Conservation (phyloP, 768 basidiomycete genomes). For the Cystofilobasidium bisporidii region DNA sequence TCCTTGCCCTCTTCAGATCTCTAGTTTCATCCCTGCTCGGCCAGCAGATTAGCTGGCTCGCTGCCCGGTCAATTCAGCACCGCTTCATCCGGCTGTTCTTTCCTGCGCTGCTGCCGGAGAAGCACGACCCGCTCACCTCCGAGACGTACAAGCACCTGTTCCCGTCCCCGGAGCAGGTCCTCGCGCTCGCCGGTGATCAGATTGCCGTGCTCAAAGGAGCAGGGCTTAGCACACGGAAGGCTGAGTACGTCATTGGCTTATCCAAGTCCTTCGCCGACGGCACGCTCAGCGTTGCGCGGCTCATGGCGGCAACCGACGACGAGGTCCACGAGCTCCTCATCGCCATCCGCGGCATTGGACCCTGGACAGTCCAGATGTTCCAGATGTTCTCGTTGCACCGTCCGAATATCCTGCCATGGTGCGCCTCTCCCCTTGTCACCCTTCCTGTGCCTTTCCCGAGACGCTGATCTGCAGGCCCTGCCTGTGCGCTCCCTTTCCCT, state of each 20-base stretch:
- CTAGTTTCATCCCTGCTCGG: conserved; percentile 61
- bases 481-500: not conserved
- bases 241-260: conserved; percentile 78
- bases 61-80: conserved; percentile 72
- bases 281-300: conserved; percentile 60
- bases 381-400: conserved; percentile 76
- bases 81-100: conserved; percentile 45
- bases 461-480: not conserved
- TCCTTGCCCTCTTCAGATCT: conserved; percentile 45
- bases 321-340: conserved; percentile 65
- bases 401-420: conserved; percentile 64
- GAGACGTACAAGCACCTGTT: conserved; percentile 41
- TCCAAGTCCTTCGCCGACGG: conserved; percentile 73
- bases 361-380: conserved; percentile 72
- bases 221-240: conserved; percentile 74
- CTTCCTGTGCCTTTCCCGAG: not conserved
- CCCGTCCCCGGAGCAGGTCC: conserved; percentile 62
- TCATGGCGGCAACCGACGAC: conserved; percentile 63
- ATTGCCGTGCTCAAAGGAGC: conserved; percentile 56
- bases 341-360: conserved; percentile 69
- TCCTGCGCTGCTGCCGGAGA: conserved; percentile 1
- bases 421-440: conserved; percentile 33
- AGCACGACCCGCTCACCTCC: conserved; percentile 1
- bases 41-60: conserved; percentile 78
- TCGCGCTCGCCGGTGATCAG: conserved; percentile 42